Evolutionary conservation across 2,329 filamentous ascomycete species (phyloP).

Genomic region (Neonectria faginata): DNA sequence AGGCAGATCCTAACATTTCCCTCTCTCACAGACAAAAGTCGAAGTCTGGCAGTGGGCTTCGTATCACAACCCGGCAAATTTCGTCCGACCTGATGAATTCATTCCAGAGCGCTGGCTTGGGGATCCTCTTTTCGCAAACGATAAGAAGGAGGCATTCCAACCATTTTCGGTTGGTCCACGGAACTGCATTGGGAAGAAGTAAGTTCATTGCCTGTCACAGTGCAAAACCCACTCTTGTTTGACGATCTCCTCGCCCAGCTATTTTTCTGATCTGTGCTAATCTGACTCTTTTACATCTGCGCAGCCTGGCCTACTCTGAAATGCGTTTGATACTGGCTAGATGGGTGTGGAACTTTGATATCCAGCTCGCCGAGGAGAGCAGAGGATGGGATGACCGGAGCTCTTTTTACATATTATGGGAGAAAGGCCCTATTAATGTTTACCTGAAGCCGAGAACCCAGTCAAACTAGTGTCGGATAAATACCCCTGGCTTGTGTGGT

Average conservation of each 20-base stretch:
- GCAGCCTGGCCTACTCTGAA: conserved; percentile 8
- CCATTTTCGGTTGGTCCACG: conserved; percentile 61
- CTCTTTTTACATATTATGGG: conserved; percentile 4
- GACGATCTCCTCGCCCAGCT: background rate
- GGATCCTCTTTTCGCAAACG: conserved; percentile 49
- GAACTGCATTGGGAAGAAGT: conserved; percentile 64
- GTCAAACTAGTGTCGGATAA: background rate
- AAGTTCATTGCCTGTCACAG: conserved; percentile 33
- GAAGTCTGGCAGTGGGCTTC: conserved; percentile 33
- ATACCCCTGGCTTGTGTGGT: too few relatives aligned
- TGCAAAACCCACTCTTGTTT: background rate
- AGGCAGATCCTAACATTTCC: conserved; percentile 1
- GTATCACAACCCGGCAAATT: conserved; percentile 21
- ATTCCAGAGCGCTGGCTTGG: conserved; percentile 33
- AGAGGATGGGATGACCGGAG: conserved; percentile 2
- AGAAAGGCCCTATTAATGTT: conserved; percentile 12
- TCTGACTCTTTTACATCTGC: background rate
- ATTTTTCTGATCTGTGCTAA: background rate
- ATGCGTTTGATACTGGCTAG: conserved; percentile 12
- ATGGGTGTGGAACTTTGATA: conserved; percentile 11
- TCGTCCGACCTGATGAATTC: conserved; percentile 28
- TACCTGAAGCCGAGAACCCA: conserved; percentile 4
- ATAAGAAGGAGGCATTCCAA: conserved; percentile 56
- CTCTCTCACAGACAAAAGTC: conserved; percentile 14
- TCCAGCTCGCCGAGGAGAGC: background rate